phyloP scores from a whole-genome alignment of 2,329 filamentous ascomycete genomes.

The Botryosphaeria agaves region DNA sequence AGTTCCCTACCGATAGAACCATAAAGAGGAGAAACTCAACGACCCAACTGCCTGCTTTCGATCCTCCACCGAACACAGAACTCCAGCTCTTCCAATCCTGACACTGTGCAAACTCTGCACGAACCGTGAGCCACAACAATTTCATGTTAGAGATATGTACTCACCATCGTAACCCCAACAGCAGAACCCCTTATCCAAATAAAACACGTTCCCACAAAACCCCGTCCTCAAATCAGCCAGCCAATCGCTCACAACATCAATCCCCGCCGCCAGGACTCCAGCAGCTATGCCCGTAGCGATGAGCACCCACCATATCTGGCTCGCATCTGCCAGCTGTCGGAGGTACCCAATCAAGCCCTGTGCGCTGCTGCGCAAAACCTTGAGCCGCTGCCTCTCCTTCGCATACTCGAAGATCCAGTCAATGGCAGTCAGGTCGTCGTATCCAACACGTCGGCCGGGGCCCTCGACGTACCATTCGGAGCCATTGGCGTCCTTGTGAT shows the following conservation, averaged over 20 bases:
- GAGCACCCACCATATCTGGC: slow-evolving; percentile 82
- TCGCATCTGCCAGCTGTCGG: slow-evolving; percentile 60
- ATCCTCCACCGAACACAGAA: slow-evolving; percentile 48
- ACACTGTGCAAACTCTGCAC: slow-evolving; percentile 54
- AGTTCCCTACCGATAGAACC: slow-evolving; percentile 54
- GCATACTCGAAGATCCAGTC: slow-evolving; percentile 99
- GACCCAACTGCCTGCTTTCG: slow-evolving; percentile 55
- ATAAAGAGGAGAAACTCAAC: slow-evolving; percentile 80
- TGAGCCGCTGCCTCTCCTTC: slow-evolving; percentile 77
- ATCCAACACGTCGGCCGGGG: slow-evolving; percentile 75
- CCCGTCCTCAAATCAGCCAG: slow-evolving; percentile 82
- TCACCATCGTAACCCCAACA: slow-evolving; percentile 71
- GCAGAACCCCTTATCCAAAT: slow-evolving; percentile 81
- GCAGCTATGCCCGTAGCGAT: slow-evolving; percentile 72
- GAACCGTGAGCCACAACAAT: background rate
- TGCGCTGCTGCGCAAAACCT: slow-evolving; percentile 53
- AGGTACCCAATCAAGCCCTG: slow-evolving; percentile 56
- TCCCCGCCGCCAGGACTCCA: slow-evolving; percentile 69
- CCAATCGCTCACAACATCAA: slow-evolving; percentile 87
- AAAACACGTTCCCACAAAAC: slow-evolving; percentile 73
- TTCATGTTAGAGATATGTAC: slow-evolving; percentile 4
- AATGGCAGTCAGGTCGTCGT: slow-evolving; percentile 92
- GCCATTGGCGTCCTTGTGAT: slow-evolving; percentile 25
- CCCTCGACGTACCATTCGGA: slow-evolving; percentile 82
- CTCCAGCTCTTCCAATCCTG: slow-evolving; percentile 80